Evolutionary conservation across 805 yeast species (phyloP), one percentile per base, ranked within the genome.

Genomic region (Metschnikowia gruessii): DNA sequence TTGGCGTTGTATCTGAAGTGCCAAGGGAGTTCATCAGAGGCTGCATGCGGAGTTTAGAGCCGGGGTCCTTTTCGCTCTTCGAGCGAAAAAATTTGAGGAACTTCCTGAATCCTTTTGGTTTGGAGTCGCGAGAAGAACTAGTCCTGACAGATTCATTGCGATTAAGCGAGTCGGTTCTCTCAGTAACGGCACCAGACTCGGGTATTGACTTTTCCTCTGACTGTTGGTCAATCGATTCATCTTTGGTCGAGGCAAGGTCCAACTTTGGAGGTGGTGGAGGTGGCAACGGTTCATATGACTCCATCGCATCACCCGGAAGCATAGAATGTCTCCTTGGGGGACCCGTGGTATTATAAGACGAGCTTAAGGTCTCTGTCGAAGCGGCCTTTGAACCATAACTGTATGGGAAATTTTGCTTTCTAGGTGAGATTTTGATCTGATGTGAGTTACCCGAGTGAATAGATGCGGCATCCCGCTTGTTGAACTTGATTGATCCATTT

Each of bases 221-320:
- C 9, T n/a, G 17, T 11, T n/a, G 11, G 6, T 44, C 34, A 44
- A 28, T 36, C 6, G 16, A 26, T 12, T 38, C 34, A 2, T 17
- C 29, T 17, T 17, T 37, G 7, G 48, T n/a, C n/a, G n/a, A 29
- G 16, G 35, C 30, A 7, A 35, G 21, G 28, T 40, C 49, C 5
- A 36, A 36, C 16, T 37, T 28, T 3, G 57, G 56, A 10, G 55
- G 24, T 5, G 55, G 24, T 5, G 24, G 43, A 10, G 46, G 42
- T 5, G 58, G 58, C 43, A 52, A 46, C 13, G 45, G 44, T 19
- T 48, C 43, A 22, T 52, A 56, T 30, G 50, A 54, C 40, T 54
- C 55, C 16, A 52, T 56, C 17, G 52, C 50, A 3, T 52, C 58
- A 7, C 52, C 51, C 8, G 48, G 47, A 17, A 54, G 45, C 53